Conservation (phyloP, 768 basidiomycete genomes). For the Lactarius quietus region DNA sequence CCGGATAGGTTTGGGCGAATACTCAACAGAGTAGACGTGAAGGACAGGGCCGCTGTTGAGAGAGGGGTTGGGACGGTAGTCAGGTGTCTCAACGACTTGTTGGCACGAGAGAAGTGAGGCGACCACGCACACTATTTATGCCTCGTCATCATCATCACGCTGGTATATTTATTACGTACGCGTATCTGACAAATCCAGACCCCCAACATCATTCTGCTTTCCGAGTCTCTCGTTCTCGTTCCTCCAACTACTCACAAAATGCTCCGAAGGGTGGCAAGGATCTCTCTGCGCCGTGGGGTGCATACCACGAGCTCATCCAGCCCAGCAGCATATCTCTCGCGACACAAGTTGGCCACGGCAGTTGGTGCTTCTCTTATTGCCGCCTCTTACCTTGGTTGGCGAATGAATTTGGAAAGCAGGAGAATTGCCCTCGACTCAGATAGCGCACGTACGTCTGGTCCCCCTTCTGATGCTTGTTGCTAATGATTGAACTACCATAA, state of each 20-base stretch:
- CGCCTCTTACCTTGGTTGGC: slow-evolving; percentile 36
- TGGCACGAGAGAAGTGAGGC: slow-evolving; percentile 21
- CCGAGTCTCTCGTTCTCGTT: not conserved
- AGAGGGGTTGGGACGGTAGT: slow-evolving; percentile 64
- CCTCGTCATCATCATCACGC: not conserved
- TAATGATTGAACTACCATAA: slow-evolving; percentile 8
- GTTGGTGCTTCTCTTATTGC: slow-evolving; percentile 34
- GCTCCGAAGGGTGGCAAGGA: slow-evolving; percentile 19
- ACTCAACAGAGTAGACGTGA: slow-evolving; percentile 47
- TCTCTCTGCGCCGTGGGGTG: slow-evolving; percentile 16
- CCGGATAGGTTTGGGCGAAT: slow-evolving; percentile 71
- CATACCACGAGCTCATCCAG: slow-evolving; percentile 19
- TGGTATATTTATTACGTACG: not conserved
- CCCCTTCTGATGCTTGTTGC: not conserved
- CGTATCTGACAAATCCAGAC: not conserved
- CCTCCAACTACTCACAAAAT: slow-evolving; percentile 9
- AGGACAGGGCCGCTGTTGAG: slow-evolving; percentile 53
- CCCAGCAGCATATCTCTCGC: slow-evolving; percentile 5
- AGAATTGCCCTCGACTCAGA: slow-evolving; percentile 30
- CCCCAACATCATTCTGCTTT: no score
- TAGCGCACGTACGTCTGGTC: slow-evolving; percentile 1
- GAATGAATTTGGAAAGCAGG: slow-evolving; percentile 26
- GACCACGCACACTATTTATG: not conserved
- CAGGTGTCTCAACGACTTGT: slow-evolving; percentile 36
- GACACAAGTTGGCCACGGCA: slow-evolving; percentile 27